phyloP scores from a whole-genome alignment of 1,284 basidiomycete species.

The Moesziomyces aphidis region DNA sequence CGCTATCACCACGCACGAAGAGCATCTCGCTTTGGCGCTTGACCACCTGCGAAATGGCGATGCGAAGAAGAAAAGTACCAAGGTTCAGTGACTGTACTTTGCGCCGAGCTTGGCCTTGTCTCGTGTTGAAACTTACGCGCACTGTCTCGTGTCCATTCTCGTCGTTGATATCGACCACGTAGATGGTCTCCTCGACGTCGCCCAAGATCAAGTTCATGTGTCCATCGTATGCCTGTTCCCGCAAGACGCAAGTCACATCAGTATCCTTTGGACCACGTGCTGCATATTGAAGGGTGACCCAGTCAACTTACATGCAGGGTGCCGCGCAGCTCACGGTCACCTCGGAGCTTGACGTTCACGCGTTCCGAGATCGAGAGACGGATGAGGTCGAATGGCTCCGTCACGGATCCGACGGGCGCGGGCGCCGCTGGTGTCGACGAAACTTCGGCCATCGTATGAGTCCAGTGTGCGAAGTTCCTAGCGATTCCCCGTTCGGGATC shows the following conservation, averaged over 20 bases:
- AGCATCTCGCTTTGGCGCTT: slow-evolving; percentile 97
- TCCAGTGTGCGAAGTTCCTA: too few species aligned
- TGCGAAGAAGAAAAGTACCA: too few species aligned
- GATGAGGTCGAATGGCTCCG: slow-evolving; percentile 98
- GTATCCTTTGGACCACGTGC: background rate
- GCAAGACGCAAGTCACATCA: background rate
- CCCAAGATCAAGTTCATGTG: slow-evolving; percentile 99
- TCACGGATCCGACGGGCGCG: slow-evolving; percentile 70
- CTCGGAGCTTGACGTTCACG: slow-evolving; percentile 94
- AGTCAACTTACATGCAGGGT: slow-evolving; percentile 77
- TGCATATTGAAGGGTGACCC: too few species aligned
- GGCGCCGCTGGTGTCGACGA: slow-evolving; percentile 21
- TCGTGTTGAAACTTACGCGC: slow-evolving; percentile 66
- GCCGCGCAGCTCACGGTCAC: slow-evolving; percentile 91
- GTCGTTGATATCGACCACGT: slow-evolving; percentile 68
- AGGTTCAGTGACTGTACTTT: too few species aligned
- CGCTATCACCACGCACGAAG: slow-evolving; percentile 83
- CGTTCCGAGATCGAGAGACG: slow-evolving; percentile 94
- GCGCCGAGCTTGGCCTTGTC: too few species aligned
- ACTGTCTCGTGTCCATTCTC: slow-evolving; percentile 69
- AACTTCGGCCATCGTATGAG: slow-evolving; percentile 32
- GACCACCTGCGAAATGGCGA: slow-evolving; percentile 76
- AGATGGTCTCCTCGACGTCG: slow-evolving; percentile 85
- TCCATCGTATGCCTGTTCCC: slow-evolving; percentile 84
- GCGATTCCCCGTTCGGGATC: too few species aligned